Evolutionary conservation across 2,329 filamentous ascomycete genomes (phyloP), one percentile per base, ranked within the genome.

Genomic region (Aureobasidium melanogenum): DNA sequence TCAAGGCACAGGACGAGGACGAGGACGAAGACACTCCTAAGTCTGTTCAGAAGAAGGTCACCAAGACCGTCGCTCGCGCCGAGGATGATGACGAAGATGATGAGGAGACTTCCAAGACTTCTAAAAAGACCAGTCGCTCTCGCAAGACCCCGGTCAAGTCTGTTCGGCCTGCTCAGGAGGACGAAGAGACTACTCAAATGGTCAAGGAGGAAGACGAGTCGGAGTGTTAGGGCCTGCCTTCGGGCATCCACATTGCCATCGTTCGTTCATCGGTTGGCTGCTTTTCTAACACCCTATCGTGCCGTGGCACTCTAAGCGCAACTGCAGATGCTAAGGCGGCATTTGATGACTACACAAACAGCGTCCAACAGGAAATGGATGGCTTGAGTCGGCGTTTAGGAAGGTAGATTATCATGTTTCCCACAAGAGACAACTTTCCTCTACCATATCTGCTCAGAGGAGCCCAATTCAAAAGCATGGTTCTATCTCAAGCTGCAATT

Each of bases 81-180:
- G 43, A 39, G 7, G 32, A 48, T 3, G 56, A 39, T 26, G 55
- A 54, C 15, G 55, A 47, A 9, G 62, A 39, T 22, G 62, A 60
- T 5, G 56, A 50, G 8, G 36, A 41, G 22, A 43, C 43, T 28
- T 15, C 26, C 38, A 59, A 55, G 56, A 52, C 41, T 41, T 39
- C 39, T 55, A 61, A 52, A 17, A 58, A 58, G 55, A 14, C 28
- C 22, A 14, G 30, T 38, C 48, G 48, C 30, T 17, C 34, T 30
- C 56, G 43, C 44, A 59, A 59, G 56, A 59, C 56, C 15, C 44
- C 56, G 4, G 30, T 38, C 54, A 50, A 52, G 36, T 15, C 38
- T 6, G 9, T 43, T 22, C 26, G 44, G 28, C 6, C 38, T 39
- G 32, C 7, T 19, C 41, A 58, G 43, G 32, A 58, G 6, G 41